Evolutionary conservation across 306 rosid species (phyloP).

Genomic region (Sophora flavescens): DNA sequence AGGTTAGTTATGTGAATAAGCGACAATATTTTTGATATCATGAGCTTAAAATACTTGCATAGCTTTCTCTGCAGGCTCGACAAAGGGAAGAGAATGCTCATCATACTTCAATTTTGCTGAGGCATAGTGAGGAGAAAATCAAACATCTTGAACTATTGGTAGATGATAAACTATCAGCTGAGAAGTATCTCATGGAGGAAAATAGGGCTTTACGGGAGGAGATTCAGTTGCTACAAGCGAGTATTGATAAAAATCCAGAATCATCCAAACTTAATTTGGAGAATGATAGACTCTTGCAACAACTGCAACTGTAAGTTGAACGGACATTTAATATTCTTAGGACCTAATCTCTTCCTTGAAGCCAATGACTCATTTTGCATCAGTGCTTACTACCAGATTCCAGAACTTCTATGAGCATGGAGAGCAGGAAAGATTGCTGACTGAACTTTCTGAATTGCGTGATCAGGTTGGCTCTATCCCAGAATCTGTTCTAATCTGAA

Average conservation of each 20-base stretch:
- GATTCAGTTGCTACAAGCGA: slow-evolving; percentile 68
- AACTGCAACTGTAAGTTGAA: slow-evolving; percentile 68
- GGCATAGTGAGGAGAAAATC: slow-evolving; percentile 74
- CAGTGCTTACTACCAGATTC: slow-evolving; percentile 61
- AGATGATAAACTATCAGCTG: slow-evolving; percentile 74
- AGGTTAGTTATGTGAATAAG: slow-evolving; percentile 24
- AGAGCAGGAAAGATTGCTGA: slow-evolving; percentile 78
- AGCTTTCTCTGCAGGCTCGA: slow-evolving; percentile 62
- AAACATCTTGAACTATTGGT: slow-evolving; percentile 75
- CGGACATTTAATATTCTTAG: slow-evolving; percentile 35
- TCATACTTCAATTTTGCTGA: slow-evolving; percentile 58
- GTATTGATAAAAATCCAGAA: slow-evolving; percentile 64
- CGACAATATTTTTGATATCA: slow-evolving; percentile 24
- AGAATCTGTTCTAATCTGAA: slow-evolving; percentile 15
- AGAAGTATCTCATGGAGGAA: slow-evolving; percentile 75
- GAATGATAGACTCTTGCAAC: slow-evolving; percentile 70
- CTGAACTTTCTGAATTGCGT: slow-evolving; percentile 80
- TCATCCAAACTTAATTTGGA: slow-evolving; percentile 61
- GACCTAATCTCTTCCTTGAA: slow-evolving; percentile 32
- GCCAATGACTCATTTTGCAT: slow-evolving; percentile 50
- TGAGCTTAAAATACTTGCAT: slow-evolving; percentile 44
- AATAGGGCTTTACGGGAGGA: slow-evolving; percentile 73
- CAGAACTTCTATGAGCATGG: slow-evolving; percentile 76
- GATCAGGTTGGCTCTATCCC: slow-evolving; percentile 66
- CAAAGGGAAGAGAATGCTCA: slow-evolving; percentile 76